Evolutionary conservation across 2,329 filamentous ascomycete genomes (phyloP), one percentile per base, ranked within the genome.

Genomic region (Pseudophaeomoniella oleicola): DNA sequence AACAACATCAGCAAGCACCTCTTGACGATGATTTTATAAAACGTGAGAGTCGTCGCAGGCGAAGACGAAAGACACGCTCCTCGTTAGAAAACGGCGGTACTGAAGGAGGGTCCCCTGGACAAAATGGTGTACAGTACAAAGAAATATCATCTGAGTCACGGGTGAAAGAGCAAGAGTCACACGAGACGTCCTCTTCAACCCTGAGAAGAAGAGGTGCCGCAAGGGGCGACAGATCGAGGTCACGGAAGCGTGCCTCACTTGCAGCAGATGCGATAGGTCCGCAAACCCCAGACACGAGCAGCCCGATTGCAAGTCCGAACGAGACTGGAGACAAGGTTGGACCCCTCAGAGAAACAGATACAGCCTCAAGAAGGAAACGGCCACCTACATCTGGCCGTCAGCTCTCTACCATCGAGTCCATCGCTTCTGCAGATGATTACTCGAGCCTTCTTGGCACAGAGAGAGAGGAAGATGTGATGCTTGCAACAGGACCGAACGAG

Each of bases 361-460:
- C 22, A 27, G 22, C 9, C 22, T 27, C 22, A 27, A 27, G 22
- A n/a, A 27, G 22, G n/a, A 27, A n/a, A 5, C 67, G 69, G 43
- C 69, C 71, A 3, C 64, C 60, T 9, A 69, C 64, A 17, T 69
- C 69, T n/a, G 60, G 46, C 32, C 59, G 71, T 44, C 59, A 61
- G 40, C 57, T 76, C 2, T 73, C 72, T 5, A 75, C 22, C 6
- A 27, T 27, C n/a, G 22, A 27, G n/a, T 27, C 72, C 1, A 75
- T 75, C 41, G 67, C 61, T 5, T 75, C 72, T 4, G 64, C 67
- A 10, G 69, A 75, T 31, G 70, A 68, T 2, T 56, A 70, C 32
- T 44, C 40, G 2, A 45, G 44, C 11, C 42, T 46, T 32, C 40
- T 48, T 35, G 30, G 34, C 37, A 36, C 12, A 34, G 35, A 38